These are phyloP conservation scores for Fraxinus quadrangulata DNA, from an alignment of 257 asterid species.

Conservation along the genomic window DNA sequence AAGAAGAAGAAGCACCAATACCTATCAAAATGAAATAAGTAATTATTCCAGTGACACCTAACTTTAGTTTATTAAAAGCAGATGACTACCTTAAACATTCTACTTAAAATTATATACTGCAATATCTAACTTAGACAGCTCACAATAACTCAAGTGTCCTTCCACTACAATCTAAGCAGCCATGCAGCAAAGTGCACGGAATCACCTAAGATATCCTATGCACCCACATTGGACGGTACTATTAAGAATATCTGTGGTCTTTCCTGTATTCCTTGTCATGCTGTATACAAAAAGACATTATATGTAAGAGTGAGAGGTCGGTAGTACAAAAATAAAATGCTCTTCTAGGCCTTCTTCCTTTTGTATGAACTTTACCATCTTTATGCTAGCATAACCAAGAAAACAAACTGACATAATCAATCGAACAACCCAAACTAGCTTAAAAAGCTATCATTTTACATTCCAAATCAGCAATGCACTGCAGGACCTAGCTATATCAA, in stretches of 20 bases:
- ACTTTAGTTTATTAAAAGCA: not conserved
- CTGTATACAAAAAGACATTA: not conserved
- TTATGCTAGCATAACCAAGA: not conserved
- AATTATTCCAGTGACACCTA: slow-evolving; percentile 11
- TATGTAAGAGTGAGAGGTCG: not conserved
- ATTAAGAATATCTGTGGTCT: not conserved
- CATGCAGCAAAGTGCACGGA: slow-evolving; percentile 1
- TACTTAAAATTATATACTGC: slow-evolving; percentile 13
- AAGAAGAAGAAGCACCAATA: slow-evolving; percentile 69
- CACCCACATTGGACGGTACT: slow-evolving; percentile 6
- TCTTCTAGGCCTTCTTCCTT: slow-evolving; percentile 4
- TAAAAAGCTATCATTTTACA: not conserved
- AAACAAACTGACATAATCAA: slow-evolving; percentile 6
- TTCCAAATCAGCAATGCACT: not conserved
- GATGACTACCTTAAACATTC: slow-evolving; percentile 10
- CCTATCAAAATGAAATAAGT: slow-evolving; percentile 48
- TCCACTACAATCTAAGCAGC: slow-evolving; percentile 9
- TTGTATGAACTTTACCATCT: slow-evolving; percentile 4
- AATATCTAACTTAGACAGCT: slow-evolving; percentile 13
- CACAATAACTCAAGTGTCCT: slow-evolving; percentile 1
- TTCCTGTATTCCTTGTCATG: not conserved
- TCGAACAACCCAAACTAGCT: slow-evolving; percentile 13
- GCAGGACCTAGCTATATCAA: not conserved
- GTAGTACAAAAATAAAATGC: not conserved
- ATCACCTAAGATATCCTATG: slow-evolving; percentile 1